Evolutionary conservation across 495 filamentous ascomycete genomes (phyloP), one percentile per base, ranked within the genome.

Genomic region (Neurospora africana): DNA sequence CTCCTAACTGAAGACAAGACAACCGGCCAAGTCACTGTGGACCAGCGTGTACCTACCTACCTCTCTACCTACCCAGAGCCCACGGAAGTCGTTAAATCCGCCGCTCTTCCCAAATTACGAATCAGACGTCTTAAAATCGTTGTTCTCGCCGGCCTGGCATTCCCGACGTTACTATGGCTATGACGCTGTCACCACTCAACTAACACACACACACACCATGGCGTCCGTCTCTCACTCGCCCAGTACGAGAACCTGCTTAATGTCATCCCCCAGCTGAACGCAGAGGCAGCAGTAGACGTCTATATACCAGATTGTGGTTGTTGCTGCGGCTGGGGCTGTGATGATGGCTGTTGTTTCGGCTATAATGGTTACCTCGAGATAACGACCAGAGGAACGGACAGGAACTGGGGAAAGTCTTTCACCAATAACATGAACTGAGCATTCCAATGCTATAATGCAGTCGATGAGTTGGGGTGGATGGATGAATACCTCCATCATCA

Each of bases 211-310:
- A 21, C 33, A 21, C 30, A 30, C 17, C 74, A 97, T 94, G 95
- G 94, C 10, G 98, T 98, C 68, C 91, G 91, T 11, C 83, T 98
- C 41, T 83, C 87, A 2, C 75, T 93, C 5, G 92, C 95, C 4
- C 95, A 98, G 80, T 97, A 90, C 79, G 84, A 87, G 35, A 81
- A 85, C 0, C 77, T 98, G 6, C 73, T 98, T 67, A 82, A 85
- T 8, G 80, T 88, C 3, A 83, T 96, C 6, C 95, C 94, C 0
- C 83, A 90, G 4, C 86, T 97, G 76, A 94, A 96, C 74, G 77
- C 81, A 27, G 83, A 84, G 2, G 40, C 15, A 41, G 15, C 40
- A 41, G 40, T 41, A 19, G 40, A 19, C 40, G 15, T 15, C 40
- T 1, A 41, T 5, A 19, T 41, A 5, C 15, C 5, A 5, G 15